Conservation (phyloP, 192 early-diverging fungal species). For the Rhizoclosmatium sp. region DNA sequence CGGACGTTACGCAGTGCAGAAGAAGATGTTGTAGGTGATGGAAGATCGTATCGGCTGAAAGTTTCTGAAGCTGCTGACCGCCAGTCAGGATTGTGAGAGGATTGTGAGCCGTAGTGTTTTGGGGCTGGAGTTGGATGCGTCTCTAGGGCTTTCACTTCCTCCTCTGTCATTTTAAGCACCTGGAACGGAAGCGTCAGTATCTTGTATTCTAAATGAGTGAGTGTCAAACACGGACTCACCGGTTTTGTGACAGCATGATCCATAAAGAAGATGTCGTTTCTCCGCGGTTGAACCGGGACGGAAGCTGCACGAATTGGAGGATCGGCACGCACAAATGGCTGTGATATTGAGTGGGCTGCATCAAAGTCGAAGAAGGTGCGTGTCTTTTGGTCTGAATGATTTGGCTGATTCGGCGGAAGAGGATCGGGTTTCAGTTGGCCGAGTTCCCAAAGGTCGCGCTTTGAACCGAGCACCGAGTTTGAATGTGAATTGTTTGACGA, state of each 20-base stretch:
- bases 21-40: constrained; percentile 10
- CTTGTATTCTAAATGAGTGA: too few species aligned
- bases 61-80: constrained; percentile 14
- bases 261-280: constrained; percentile 54
- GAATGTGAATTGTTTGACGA: too few species aligned
- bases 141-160: constrained; percentile 32
- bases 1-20: background rate
- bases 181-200: too few species aligned
- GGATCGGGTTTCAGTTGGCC: background rate
- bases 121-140: background rate
- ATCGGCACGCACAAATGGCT: background rate
- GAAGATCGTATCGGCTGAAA: background rate
- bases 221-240: too few species aligned
- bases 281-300: background rate
- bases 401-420: too few species aligned
- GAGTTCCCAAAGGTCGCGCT: constrained; percentile 34
- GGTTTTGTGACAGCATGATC: constrained; percentile 49
- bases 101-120: background rate
- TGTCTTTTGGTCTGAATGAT: background rate
- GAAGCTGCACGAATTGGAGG: background rate
- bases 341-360: background rate
- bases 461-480: constrained; percentile 9
- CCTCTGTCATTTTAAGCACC: constrained; percentile 38
- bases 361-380: background rate
- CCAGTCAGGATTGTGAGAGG: constrained; percentile 14